Evolutionary conservation across 208 protist species (phyloP).

Genomic region (Leishmania major): DNA sequence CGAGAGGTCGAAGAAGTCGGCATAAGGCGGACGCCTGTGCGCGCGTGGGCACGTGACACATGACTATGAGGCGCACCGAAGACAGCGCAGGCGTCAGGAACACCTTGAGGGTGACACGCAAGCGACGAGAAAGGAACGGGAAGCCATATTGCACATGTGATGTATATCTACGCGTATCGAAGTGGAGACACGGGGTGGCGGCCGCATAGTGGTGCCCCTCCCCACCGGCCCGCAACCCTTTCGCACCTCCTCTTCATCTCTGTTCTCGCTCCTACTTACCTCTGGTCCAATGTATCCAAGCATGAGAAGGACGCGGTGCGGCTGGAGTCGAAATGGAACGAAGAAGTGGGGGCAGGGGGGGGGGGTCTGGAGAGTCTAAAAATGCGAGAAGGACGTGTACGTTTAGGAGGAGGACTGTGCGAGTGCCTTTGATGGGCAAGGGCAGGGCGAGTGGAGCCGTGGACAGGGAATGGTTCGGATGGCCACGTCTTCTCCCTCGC

Average conservation of each 20-base stretch:
- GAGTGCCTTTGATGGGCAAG: not conserved
- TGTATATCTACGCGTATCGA: too few species aligned
- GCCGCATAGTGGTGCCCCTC: not conserved
- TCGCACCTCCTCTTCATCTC: not conserved
- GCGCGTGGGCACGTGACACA: not conserved
- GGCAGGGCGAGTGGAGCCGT: not conserved
- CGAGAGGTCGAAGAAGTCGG: conserved; percentile 27
- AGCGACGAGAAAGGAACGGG: not conserved
- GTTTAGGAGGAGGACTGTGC: not conserved
- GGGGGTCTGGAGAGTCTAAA: not conserved
- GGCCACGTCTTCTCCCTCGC: not conserved
- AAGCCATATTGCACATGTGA: not conserved
- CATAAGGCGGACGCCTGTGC: conserved; percentile 4
- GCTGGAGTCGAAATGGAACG: not conserved
- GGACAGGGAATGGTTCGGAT: not conserved
- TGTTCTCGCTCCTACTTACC: not conserved
- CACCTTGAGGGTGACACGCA: not conserved
- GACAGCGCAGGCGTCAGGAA: not conserved
- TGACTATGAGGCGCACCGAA: not conserved
- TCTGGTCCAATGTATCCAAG: not conserved
- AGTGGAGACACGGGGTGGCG: too few species aligned
- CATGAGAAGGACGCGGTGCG: not conserved
- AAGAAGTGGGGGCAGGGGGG: not conserved
- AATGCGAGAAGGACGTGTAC: not conserved
- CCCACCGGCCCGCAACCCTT: too few species aligned